Conservation (phyloP, 2,329 filamentous ascomycete species). For the Botrytis medusae region DNA sequence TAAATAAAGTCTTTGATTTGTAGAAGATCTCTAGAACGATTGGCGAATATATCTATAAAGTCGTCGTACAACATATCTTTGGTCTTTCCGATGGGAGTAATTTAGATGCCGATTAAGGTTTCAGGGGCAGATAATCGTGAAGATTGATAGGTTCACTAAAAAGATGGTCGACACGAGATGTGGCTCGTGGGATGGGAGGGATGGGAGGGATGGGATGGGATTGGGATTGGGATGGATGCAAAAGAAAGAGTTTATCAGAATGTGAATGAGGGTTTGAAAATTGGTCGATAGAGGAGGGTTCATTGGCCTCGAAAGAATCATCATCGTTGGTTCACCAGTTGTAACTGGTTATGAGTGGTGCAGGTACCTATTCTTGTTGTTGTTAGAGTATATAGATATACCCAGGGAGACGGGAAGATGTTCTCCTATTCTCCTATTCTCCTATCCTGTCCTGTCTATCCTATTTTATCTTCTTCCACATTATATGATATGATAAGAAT, state of each 20-base stretch:
- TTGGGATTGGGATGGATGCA: not conserved
- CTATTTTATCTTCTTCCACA: not conserved
- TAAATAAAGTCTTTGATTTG: not conserved
- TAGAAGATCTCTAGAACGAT: conserved; percentile 11
- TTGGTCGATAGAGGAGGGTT: not conserved
- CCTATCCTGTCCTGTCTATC: not conserved
- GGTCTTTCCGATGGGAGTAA: not conserved
- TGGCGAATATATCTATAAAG: conserved; percentile 6
- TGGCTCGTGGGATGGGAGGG: not conserved
- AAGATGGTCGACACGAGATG: not conserved
- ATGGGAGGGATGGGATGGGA: too few relatives aligned
- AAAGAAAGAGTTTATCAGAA: not conserved
- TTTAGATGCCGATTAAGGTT: conserved; percentile 7
- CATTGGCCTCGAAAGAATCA: conserved; percentile 7
- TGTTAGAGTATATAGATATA: not conserved
- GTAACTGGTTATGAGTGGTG: not conserved
- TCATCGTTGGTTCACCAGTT: not conserved
- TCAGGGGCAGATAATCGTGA: not conserved
- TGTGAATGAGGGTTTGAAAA: not conserved
- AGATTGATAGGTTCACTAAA: not conserved
- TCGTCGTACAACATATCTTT: not conserved
- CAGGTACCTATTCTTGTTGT: not conserved
- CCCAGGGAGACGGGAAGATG: not conserved
- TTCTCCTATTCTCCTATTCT: conserved; percentile 6
- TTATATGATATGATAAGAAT: not conserved